Evolutionary conservation across 2,329 filamentous ascomycete species (phyloP), one percentile per base, ranked within the genome.

Genomic region (Graphilbum sp.): DNA sequence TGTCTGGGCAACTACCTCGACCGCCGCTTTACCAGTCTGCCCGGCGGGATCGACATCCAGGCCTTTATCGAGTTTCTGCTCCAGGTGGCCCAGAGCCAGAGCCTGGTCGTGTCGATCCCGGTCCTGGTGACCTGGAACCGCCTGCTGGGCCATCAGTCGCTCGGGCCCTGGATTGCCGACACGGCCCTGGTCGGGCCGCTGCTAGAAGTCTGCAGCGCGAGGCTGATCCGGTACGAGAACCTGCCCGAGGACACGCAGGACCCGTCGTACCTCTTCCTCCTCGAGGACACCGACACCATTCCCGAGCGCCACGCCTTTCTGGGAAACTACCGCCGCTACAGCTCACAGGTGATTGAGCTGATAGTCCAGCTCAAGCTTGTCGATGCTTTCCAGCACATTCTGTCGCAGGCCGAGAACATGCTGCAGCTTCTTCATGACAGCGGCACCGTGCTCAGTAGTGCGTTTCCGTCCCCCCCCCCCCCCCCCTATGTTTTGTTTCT

Each of bases 291-390:
- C 40, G 90, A 98, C 51, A 96, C 88, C 0, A 66, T 88, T 17
- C 90, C 90, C 0, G 90, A 98, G 54, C 73, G 86, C 19, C 90
- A 98, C 58, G 85, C 86, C 1, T 98, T 98, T 54, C 68, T 96
- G 11, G 86, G 88, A 4, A 96, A 98, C 52, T 98, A 98, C 55
- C 72, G 90, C 30, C 73, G 90, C 42, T 96, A 94, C 51, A 90
- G 86, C 54, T 76, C 78, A 3, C 79, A 83, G 42, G 72, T 95
- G 20, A 85, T 98, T 39, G 88, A 96, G 57, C 71, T 71, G 15
- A 84, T 96, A 45, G 85, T 92, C 18, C 72, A 82, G 46, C 71
- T 82, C 47, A 81, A 84, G 48, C 75, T 87, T 3, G 72, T 81
- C 36, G 87, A 95, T 43, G 88, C 88, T 1, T 76, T 96, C 46